A percentile compares a stretch with the other conserved stretches of the same genome.
Conservation (phyloP, 2,329 filamentous ascomycete species). For the Gaeumannomyces sp. region DNA sequence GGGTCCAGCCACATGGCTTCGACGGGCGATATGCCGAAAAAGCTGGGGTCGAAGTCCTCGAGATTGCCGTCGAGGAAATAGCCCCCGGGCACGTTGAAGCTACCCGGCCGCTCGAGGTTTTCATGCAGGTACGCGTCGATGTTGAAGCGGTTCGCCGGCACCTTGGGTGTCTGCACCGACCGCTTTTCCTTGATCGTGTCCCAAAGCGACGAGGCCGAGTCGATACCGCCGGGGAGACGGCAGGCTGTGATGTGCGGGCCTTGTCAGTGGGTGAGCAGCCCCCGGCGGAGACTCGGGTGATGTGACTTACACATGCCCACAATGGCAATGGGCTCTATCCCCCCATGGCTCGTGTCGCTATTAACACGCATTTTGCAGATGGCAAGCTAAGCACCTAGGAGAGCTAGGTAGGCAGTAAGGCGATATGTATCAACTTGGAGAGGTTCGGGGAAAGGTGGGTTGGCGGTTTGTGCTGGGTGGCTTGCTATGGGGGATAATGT, state of each 20-base stretch:
- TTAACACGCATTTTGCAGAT: no score
- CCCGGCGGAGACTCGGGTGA: slow-evolving; percentile 4
- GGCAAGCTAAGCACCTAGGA: no score
- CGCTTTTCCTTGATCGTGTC: slow-evolving; percentile 21
- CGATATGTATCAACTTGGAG: no score
- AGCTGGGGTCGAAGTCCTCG: slow-evolving; percentile 38
- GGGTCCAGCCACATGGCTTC: slow-evolving; percentile 1
- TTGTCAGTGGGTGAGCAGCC: no score
- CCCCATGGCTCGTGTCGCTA: no score
- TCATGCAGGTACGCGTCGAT: slow-evolving; percentile 16
- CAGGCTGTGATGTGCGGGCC: no score
- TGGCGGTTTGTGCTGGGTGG: no score
- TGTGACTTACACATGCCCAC: slow-evolving; percentile 26
- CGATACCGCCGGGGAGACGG: no score
- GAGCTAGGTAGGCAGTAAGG: no score
- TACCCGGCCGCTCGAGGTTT: slow-evolving; percentile 13
- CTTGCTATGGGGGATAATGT: no score
- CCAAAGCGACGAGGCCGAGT: slow-evolving; percentile 12
- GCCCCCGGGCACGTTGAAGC: slow-evolving; percentile 26
- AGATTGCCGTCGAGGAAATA: slow-evolving; percentile 44
- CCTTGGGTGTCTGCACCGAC: slow-evolving; percentile 12
- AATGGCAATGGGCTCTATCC: slow-evolving; percentile 23
- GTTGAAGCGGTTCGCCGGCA: slow-evolving; percentile 24
- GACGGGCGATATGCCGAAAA: neutral
- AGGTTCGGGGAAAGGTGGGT: no score